Conservation (phyloP, 805 yeast species). For the Kodamaea leandrae region DNA sequence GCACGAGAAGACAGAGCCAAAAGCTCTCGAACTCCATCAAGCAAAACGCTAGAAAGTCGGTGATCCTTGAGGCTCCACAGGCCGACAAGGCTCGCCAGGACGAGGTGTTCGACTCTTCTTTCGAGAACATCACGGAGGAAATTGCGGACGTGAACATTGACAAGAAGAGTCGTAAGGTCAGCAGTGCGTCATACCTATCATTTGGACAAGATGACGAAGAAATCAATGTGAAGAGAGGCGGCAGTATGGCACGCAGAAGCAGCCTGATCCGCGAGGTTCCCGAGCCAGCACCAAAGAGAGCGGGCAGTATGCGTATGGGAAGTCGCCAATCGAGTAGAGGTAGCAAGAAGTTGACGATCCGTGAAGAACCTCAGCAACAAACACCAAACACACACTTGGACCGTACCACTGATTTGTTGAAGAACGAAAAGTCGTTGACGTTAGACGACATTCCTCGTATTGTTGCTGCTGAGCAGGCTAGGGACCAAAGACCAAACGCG, state of each 20-base stretch:
- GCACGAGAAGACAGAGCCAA: slow-evolving; percentile 70
- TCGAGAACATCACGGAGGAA: slow-evolving; percentile 16
- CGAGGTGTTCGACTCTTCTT: slow-evolving; percentile 12
- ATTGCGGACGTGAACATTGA: slow-evolving; percentile 11
- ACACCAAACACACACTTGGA: slow-evolving; percentile 42
- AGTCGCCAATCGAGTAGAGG: background rate
- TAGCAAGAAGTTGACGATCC: slow-evolving; percentile 24
- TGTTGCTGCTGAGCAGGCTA: slow-evolving; percentile 94
- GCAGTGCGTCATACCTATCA: slow-evolving; percentile 29
- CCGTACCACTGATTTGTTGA: slow-evolving; percentile 66
- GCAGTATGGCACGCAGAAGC: background rate
- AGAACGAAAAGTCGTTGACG: slow-evolving; percentile 81
- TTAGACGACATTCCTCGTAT: slow-evolving; percentile 95
- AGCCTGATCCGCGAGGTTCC: background rate
- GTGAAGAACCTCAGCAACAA: slow-evolving; percentile 40
- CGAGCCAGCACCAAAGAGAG: background rate
- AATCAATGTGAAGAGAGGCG: slow-evolving; percentile 18
- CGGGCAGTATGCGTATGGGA: slow-evolving; percentile 7
- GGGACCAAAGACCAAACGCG: slow-evolving; percentile 90
- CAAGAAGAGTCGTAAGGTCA: slow-evolving; percentile 17
- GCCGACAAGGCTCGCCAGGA: slow-evolving; percentile 37
- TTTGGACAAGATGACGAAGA: slow-evolving; percentile 28
- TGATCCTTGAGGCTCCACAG: slow-evolving; percentile 61
- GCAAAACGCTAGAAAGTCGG: slow-evolving; percentile 63
- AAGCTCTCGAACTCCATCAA: slow-evolving; percentile 53